These are phyloP conservation scores for Beauveria rudraprayagi DNA, from an alignment of 2,329 filamentous ascomycete genomes.

Conservation along the genomic window DNA sequence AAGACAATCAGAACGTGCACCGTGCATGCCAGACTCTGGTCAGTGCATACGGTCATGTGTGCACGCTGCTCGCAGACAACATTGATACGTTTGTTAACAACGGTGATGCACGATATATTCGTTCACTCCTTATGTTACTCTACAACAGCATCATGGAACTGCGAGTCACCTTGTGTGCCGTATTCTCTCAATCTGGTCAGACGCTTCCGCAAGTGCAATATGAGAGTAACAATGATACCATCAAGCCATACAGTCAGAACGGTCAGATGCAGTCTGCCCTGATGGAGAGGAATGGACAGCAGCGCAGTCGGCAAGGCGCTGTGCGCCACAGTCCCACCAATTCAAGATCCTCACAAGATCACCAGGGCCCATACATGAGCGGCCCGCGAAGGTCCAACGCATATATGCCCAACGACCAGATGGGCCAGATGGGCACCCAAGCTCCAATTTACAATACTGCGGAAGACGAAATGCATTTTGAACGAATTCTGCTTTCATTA, in stretches of 20 bases:
- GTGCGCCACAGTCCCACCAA: slow-evolving; percentile 43
- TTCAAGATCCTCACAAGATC: slow-evolving; percentile 25
- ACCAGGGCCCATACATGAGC: slow-evolving; percentile 43
- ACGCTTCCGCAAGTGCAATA: slow-evolving; percentile 13
- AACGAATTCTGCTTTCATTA: slow-evolving; percentile 71
- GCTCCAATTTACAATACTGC: slow-evolving; percentile 17
- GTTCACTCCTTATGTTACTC: slow-evolving; percentile 53
- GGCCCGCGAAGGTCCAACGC: slow-evolving; percentile 30
- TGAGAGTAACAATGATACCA: slow-evolving; percentile 34
- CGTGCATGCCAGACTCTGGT: slow-evolving; percentile 56
- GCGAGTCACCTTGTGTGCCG: slow-evolving; percentile 42
- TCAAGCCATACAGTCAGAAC: slow-evolving; percentile 38
- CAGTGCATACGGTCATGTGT: slow-evolving; percentile 58
- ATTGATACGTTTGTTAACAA: slow-evolving; percentile 58
- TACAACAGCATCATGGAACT: slow-evolving; percentile 63
- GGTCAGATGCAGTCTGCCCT: slow-evolving; percentile 32
- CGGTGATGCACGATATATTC: slow-evolving; percentile 58
- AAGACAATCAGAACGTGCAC: slow-evolving; percentile 56
- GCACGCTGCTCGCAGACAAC: slow-evolving; percentile 51
- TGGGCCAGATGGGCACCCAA: not conserved
- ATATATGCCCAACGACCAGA: slow-evolving; percentile 2
- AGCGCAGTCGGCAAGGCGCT: slow-evolving; percentile 27
- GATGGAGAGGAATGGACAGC: slow-evolving; percentile 8
- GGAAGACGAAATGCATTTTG: slow-evolving; percentile 75
- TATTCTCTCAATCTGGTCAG: slow-evolving; percentile 20